Conservation (phyloP, 73 alveolate species). For the Tetrahymena thermophila region DNA sequence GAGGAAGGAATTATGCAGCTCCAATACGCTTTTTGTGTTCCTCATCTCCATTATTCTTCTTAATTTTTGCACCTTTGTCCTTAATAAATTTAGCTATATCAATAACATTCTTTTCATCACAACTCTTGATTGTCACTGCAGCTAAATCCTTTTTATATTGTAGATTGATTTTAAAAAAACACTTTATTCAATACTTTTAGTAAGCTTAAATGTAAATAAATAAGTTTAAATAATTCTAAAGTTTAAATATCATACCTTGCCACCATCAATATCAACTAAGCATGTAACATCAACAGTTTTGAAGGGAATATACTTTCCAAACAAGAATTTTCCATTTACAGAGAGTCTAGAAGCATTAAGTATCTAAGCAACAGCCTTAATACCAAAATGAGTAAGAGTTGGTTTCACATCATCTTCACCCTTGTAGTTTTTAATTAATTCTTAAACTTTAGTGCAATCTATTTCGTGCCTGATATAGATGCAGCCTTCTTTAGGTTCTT, state of each 20-base stretch:
- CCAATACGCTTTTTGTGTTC: conserved; percentile 10
- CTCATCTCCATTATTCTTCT: background rate
- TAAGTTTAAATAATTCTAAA: background rate
- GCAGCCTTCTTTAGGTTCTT: conserved; percentile 3
- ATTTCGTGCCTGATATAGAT: background rate
- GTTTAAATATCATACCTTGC: background rate
- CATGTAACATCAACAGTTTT: conserved; percentile 26
- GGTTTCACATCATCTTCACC: background rate
- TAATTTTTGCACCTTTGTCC: background rate
- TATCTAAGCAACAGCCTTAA: background rate
- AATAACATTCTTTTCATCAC: background rate
- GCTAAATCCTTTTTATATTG: background rate
- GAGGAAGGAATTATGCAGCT: conserved; percentile 3
- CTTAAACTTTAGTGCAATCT: background rate
- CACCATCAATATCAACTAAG: conserved; percentile 15
- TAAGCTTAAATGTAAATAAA: background rate
- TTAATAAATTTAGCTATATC: background rate
- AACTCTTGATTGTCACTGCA: background rate
- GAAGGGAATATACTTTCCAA: conserved; percentile 22
- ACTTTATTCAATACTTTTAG: too few species aligned
- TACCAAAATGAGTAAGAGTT: conserved; percentile 14
- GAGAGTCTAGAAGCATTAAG: background rate
- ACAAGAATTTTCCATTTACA: conserved; percentile 12
- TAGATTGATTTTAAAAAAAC: background rate
- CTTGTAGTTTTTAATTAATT: background rate